Conservation (phyloP, 768 basidiomycete species). For the Pleurotus pulmonarius region DNA sequence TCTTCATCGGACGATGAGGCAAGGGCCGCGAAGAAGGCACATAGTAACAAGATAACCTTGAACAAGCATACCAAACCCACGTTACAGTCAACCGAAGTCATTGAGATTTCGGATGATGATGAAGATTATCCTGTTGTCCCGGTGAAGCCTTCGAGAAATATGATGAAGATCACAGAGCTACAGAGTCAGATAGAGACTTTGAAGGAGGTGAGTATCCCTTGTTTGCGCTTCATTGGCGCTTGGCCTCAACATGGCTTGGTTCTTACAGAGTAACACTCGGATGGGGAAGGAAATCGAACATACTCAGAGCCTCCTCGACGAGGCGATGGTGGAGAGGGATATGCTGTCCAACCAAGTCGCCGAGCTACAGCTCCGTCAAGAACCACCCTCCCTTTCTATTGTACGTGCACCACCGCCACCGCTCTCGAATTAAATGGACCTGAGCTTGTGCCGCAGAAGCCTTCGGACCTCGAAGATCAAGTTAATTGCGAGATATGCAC, state of each 20-base stretch:
- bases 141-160: conserved; percentile 12
- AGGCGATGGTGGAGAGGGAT: not conserved
- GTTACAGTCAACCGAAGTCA: conserved; percentile 17
- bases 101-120: conserved; percentile 47
- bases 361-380: conserved; percentile 21
- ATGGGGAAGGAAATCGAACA: conserved; percentile 15
- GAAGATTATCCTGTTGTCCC: conserved; percentile 9
- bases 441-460: conserved; percentile 25
- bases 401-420: not conserved
- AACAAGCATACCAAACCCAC: not conserved
- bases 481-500: conserved; percentile 66
- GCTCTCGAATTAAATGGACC: not conserved
- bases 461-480: conserved; percentile 46
- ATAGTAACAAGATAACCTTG: too few species aligned
- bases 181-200: conserved; percentile 38
- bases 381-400: conserved; percentile 9
- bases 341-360: conserved; percentile 20
- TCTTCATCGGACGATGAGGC: not conserved
- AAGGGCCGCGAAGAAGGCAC: not conserved
- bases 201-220: conserved; percentile 33
- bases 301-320: conserved; percentile 6
- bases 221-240: not conserved
- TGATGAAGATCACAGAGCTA: conserved; percentile 26
- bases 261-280: not conserved
- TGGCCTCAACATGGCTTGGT: not conserved